Evolutionary conservation across 2,329 filamentous ascomycete genomes (phyloP), one percentile per base, ranked within the genome.

Genomic region (Fusarium sp.): DNA sequence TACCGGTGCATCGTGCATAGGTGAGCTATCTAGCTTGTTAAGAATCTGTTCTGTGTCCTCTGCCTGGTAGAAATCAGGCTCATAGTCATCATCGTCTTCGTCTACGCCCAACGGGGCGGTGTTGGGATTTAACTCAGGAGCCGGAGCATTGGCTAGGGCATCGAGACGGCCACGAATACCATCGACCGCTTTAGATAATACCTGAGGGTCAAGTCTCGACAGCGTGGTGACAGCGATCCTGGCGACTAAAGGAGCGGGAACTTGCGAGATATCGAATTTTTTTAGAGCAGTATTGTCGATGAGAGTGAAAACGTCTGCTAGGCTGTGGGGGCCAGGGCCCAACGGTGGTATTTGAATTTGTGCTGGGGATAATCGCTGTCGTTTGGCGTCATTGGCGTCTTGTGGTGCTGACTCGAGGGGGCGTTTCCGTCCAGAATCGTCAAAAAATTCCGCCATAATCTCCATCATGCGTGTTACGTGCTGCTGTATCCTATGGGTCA

Each of bases 51-150:
- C 92, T 2, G 89, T 89, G 73, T 94, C 91, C 80, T 97, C 94
- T 39, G 90, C 89, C 14, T 92, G 88, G 66, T 92, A 90, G 74
- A 94, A 94, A 78, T 97, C 93, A 0, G 95, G 95, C 77, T 98
- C 95, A 78, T 98, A 98, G 76, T 97, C 94, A 65, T 85, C 83
- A 48, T 97, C 94, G 25, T 97, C 95, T 45, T 97, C 94, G 11
- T 92, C 90, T 7, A 93, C 90, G 31, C 88, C 89, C 5, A 91
- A 80, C 3, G 88, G 88, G 19, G 88, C 85, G 5, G 89, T 91
- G 60, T 89, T 87, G 12, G 89, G 84, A 69, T 89, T 89, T 33
- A 89, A 70, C 11, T 81, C 82, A 3, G 83, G 81, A n/a, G 82
- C 77, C n/a, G 83, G 84, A 9, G 83, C 81, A 37, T 81, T 83